Percentiles rank a stretch among this genome's conserved stretches.
Conservation (phyloP, 495 filamentous ascomycete species). For the Collariella sp. region DNA sequence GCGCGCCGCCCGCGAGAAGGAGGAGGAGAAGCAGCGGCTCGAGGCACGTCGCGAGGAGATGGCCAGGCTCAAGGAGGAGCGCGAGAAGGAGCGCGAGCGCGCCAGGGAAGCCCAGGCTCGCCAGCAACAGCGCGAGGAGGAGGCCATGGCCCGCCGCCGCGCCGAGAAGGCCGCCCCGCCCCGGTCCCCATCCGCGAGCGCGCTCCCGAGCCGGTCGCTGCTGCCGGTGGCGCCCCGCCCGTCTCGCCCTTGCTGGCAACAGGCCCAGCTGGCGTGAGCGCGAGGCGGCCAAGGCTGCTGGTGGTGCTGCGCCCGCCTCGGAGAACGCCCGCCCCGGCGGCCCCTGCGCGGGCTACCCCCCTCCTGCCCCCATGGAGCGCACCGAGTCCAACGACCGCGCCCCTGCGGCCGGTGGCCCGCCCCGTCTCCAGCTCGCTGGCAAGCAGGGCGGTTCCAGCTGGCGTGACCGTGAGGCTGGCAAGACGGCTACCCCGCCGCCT, state of each 20-base stretch:
- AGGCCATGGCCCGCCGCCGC: slow-evolving; percentile 44
- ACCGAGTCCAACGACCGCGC: slow-evolving; percentile 47
- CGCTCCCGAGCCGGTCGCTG: slow-evolving; percentile 29
- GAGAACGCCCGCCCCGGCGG: slow-evolving; percentile 12
- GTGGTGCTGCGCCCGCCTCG: slow-evolving; percentile 7
- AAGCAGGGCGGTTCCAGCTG: slow-evolving; percentile 50
- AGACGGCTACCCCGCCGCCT: slow-evolving; percentile 22
- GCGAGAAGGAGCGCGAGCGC: slow-evolving; percentile 73
- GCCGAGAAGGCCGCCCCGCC: slow-evolving; percentile 36
- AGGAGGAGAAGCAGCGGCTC: slow-evolving; percentile 66
- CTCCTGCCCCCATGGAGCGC: slow-evolving; percentile 31
- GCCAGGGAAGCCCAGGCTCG: slow-evolving; percentile 40
- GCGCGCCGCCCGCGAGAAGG: slow-evolving; percentile 63
- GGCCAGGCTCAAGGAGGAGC: slow-evolving; percentile 67
- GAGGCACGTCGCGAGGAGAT: slow-evolving; percentile 55
- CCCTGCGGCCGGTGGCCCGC: slow-evolving; percentile 42
- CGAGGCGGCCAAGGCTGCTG: slow-evolving; percentile 26
- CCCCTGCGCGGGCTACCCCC: slow-evolving; percentile 21
- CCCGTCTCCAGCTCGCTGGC: slow-evolving; percentile 59
- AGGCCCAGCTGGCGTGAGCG: slow-evolving; percentile 40
- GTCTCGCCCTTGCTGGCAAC: slow-evolving; percentile 24
- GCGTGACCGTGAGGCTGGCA: slow-evolving; percentile 78
- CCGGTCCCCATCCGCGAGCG: slow-evolving; percentile 28
- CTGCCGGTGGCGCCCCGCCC: slow-evolving; percentile 22
- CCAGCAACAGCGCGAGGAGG: slow-evolving; percentile 45